A percentile compares a stretch with the other conserved stretches of the same genome.
phyloP scores from a whole-genome alignment of 2,329 filamentous ascomycete species.

The Pyrenochaeta sp. region DNA sequence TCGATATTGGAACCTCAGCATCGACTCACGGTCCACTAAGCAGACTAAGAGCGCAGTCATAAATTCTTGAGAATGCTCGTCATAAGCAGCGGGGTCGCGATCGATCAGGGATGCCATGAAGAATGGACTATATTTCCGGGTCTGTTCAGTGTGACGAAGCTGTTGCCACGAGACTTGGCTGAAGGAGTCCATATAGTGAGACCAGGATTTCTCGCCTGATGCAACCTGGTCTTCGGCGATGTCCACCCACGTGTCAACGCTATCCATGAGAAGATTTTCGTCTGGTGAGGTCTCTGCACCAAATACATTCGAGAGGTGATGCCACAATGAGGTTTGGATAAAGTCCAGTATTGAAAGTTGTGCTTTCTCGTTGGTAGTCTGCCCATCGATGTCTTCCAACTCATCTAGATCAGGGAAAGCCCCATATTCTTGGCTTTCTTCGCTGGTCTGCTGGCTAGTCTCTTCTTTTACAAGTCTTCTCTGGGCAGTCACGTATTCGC shows the following conservation, averaged over 20 bases:
- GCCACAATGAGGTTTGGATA: conserved; percentile 59
- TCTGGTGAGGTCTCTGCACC: conserved; percentile 63
- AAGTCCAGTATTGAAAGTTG: conserved; percentile 42
- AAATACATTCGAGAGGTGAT: conserved; percentile 67
- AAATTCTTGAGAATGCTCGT: conserved; percentile 57
- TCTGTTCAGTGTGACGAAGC: conserved; percentile 55
- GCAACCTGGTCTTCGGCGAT: conserved; percentile 58
- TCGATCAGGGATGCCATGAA: conserved; percentile 52
- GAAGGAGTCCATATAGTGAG: conserved; percentile 63
- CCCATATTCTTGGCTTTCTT: conserved; percentile 71
- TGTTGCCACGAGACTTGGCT: conserved; percentile 59
- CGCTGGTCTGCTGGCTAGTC: conserved; percentile 50
- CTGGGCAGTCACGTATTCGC: conserved; percentile 45
- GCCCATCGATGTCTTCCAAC: conserved; percentile 40
- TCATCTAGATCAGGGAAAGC: conserved; percentile 64
- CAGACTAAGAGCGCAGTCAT: conserved; percentile 62
- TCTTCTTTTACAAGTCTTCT: conserved; percentile 22
- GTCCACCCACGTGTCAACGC: conserved; percentile 63
- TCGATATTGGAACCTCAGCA: conserved; percentile 67
- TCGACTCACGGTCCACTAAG: conserved; percentile 65
- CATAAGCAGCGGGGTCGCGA: conserved; percentile 50
- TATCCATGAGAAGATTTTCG: conserved; percentile 60
- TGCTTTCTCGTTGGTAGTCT: background rate
- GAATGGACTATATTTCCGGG: conserved; percentile 54
- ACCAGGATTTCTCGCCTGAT: conserved; percentile 58